Percentiles rank a stretch among this genome's conserved stretches.
Evolutionary conservation across 345 rosid species (phyloP).

Genomic region (Hibiscus syriacus): DNA sequence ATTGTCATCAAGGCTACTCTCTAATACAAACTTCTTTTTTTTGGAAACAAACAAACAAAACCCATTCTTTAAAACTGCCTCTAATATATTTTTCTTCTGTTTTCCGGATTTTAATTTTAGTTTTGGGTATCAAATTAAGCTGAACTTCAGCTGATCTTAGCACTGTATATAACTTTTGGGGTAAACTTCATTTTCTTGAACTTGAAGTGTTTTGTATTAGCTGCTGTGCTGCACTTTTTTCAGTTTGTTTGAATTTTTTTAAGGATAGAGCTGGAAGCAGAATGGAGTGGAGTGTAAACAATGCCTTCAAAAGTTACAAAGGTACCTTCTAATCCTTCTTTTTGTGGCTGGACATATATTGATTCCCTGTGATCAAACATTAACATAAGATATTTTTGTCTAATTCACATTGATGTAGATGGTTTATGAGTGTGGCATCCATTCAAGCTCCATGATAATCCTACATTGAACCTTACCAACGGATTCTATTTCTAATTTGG

Average conservation of each 20-base stretch:
- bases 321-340: slow-evolving; percentile 29
- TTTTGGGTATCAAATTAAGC: not conserved
- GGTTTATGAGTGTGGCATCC: not conserved
- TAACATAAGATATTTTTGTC: not conserved
- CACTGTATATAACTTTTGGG: slow-evolving; percentile 1
- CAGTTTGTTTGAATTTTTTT: not conserved
- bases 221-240: not conserved
- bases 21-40: not conserved
- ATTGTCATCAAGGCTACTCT: not conserved
- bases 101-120: not conserved
- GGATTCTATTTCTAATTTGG: too few species aligned
- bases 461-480: too few species aligned
- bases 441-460: not conserved
- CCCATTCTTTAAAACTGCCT: not conserved
- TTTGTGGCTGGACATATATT: not conserved
- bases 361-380: not conserved
- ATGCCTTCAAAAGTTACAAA: slow-evolving; percentile 69
- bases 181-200: not conserved
- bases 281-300: slow-evolving; percentile 80
- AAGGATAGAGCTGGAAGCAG: slow-evolving; percentile 27
- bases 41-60: not conserved
- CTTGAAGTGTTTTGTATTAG: not conserved
- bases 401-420: not conserved
- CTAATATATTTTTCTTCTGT: not conserved
- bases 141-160: not conserved